phyloP scores from a whole-genome alignment of 192 early-diverging fungal genomes.

The Mortierella hygrophila region DNA sequence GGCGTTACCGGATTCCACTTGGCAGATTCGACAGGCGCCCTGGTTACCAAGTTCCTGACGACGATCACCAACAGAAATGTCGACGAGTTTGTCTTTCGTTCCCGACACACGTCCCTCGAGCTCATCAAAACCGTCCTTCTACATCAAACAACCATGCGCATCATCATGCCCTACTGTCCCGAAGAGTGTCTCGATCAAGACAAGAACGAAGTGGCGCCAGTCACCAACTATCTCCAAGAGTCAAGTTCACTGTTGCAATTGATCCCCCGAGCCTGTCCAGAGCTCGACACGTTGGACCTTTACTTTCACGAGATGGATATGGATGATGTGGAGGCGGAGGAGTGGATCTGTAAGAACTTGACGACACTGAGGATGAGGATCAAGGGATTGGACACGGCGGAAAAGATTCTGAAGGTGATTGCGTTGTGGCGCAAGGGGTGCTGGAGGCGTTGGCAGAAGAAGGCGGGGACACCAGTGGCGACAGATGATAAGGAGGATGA shows the following conservation, averaged over 20 bases:
- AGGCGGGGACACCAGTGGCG: background rate
- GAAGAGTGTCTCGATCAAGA: background rate
- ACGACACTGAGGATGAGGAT: background rate
- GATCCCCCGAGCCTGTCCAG: background rate
- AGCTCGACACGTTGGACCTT: background rate
- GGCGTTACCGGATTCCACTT: background rate
- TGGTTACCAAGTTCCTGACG: background rate
- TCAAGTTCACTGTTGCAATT: background rate
- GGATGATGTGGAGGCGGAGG: background rate
- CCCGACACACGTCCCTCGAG: background rate
- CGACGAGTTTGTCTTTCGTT: background rate
- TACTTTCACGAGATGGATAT: slow-evolving; percentile 6
- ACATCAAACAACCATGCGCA: background rate
- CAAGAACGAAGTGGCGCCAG: background rate
- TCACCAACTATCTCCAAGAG: background rate
- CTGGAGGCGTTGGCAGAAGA: background rate
- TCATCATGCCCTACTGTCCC: background rate
- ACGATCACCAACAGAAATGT: background rate
- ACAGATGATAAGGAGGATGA: background rate
- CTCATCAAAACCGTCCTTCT: background rate
- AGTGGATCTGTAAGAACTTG: background rate
- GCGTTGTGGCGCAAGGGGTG: background rate
- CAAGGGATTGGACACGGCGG: background rate
- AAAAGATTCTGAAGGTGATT: background rate
- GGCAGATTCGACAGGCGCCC: background rate